Conservation (phyloP, 768 basidiomycete genomes). For the Boletus tomentosulus region DNA sequence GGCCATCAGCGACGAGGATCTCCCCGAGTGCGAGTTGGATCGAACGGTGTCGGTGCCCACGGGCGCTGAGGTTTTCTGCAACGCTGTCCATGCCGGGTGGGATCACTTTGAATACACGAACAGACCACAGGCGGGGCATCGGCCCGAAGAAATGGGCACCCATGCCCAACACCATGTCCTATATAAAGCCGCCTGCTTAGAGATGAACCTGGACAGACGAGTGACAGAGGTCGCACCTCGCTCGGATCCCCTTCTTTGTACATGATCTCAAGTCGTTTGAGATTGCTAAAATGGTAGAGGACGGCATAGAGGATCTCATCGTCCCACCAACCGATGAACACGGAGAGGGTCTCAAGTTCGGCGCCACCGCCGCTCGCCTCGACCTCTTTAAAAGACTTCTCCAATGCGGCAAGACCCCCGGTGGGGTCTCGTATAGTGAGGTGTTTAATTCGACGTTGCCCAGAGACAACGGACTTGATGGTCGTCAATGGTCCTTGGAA, state of each 20-base stretch:
- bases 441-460: slow-evolving; percentile 15
- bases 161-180: slow-evolving; percentile 40
- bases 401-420: slow-evolving; percentile 19
- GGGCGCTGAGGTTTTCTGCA: slow-evolving; percentile 5
- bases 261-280: slow-evolving; percentile 39
- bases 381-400: slow-evolving; percentile 26
- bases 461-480: slow-evolving; percentile 22
- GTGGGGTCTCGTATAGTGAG: slow-evolving; percentile 25
- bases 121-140: slow-evolving; percentile 35
- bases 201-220: neutral
- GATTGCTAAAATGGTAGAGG: slow-evolving; percentile 32
- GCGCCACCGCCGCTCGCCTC: slow-evolving; percentile 15
- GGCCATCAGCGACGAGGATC: slow-evolving; percentile 4
- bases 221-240: slow-evolving; percentile 33
- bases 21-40: slow-evolving; percentile 10
- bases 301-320: slow-evolving; percentile 43
- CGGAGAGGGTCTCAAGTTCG: slow-evolving; percentile 28
- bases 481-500: slow-evolving; percentile 28
- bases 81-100: slow-evolving; percentile 14
- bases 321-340: slow-evolving; percentile 43
- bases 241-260: slow-evolving; percentile 36
- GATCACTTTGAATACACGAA: slow-evolving; percentile 35
- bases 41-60: slow-evolving; percentile 11
- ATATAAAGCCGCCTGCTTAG: neutral
- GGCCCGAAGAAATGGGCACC: slow-evolving; percentile 40